A percentile compares a stretch with the other conserved stretches of the same genome.
Evolutionary conservation across 2,329 filamentous ascomycete genomes (phyloP).

Genomic region (Oidium heveae): DNA sequence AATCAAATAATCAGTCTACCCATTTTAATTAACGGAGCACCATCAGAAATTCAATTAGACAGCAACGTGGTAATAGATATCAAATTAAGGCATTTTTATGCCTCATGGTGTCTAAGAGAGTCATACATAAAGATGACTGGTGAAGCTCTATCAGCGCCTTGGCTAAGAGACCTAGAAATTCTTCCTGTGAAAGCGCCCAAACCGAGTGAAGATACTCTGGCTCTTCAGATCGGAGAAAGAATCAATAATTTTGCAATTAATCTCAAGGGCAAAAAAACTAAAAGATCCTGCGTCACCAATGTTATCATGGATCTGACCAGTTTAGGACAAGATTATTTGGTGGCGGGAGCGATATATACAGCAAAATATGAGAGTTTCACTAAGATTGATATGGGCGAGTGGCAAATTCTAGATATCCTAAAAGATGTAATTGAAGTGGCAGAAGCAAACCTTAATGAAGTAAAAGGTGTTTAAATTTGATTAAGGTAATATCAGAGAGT

Average conservation of each 20-base stretch:
- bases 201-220: slow-evolving; percentile 3
- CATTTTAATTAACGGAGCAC: slow-evolving; percentile 1
- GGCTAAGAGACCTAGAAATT: slow-evolving; percentile 49
- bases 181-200: slow-evolving; percentile 21
- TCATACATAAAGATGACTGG: slow-evolving; percentile 67
- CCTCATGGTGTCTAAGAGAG: slow-evolving; percentile 57
- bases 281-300: slow-evolving; percentile 5
- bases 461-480: too few relatives aligned
- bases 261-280: slow-evolving; percentile 4
- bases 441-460: neutral
- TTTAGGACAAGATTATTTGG: slow-evolving; percentile 12
- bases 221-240: slow-evolving; percentile 7
- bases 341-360: slow-evolving; percentile 8
- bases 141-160: slow-evolving; percentile 47
- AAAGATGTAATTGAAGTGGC: neutral
- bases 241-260: slow-evolving; percentile 6
- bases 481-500: too few relatives aligned
- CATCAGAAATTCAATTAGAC: slow-evolving; percentile 9
- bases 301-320: slow-evolving; percentile 11
- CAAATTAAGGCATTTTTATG: slow-evolving; percentile 47
- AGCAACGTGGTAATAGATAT: slow-evolving; percentile 23
- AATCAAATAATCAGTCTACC: slow-evolving; percentile 5
- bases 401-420: neutral
- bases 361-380: neutral
- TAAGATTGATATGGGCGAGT: neutral